These are phyloP conservation scores for Centaurea solstitialis DNA, from an alignment of 129 eudicot genomes.

Conservation along the genomic window DNA sequence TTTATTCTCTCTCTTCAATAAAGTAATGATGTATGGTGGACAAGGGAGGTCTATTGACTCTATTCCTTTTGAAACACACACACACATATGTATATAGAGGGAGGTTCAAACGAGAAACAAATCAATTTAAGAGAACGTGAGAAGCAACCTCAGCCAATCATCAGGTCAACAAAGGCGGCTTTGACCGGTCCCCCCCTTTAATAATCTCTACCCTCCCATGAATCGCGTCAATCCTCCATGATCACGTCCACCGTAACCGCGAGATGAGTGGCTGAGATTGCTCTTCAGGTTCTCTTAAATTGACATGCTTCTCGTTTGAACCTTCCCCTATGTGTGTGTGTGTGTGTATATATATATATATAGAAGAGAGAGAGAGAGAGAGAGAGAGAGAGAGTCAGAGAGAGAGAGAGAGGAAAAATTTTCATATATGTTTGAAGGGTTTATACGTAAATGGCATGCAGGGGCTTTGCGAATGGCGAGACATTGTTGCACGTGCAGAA, in stretches of 20 bases:
- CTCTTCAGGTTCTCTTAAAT: no score
- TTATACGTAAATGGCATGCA: constrained; percentile 27
- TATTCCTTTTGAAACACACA: neutral
- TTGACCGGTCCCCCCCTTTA: no score
- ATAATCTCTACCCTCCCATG: no score
- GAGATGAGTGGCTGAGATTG: no score
- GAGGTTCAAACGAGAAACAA: no score
- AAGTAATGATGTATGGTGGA: neutral
- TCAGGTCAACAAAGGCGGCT: no score
- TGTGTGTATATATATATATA: neutral
- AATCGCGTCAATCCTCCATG: no score
- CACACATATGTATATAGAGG: neutral
- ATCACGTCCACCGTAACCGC: no score
- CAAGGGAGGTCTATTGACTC: neutral
- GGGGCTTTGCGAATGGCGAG: constrained; percentile 97
- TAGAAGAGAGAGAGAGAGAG: neutral
- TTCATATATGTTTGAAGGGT: neutral
- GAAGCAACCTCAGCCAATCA: no score
- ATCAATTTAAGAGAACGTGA: no score
- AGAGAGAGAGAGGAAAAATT: neutral
- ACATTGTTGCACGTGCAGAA: constrained; percentile 74
- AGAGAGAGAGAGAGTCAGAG: neutral
- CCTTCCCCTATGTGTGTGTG: no score
- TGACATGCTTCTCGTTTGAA: no score
- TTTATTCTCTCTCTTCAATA: neutral